Evolutionary conservation across 352 stramenopile genomes (phyloP), one percentile per base, ranked within the genome.

Genomic region (Globisporangium lucens): DNA sequence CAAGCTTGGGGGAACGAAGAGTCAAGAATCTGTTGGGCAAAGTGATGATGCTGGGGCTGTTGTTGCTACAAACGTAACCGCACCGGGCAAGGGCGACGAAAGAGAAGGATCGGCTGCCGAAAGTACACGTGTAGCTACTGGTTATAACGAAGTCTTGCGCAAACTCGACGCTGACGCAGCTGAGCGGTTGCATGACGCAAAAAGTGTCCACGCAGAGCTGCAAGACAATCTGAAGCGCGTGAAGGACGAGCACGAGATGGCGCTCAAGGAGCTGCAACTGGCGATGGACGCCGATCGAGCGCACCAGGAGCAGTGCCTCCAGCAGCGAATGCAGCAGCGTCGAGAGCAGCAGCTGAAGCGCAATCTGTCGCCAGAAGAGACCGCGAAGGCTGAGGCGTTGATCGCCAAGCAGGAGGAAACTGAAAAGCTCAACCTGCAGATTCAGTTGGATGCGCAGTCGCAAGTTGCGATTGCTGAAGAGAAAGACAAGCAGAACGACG

Each of bases 321-420:
- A 46, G 20, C 55, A 61, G 30, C 55, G 55, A 2, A 61, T 61
- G 17, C 55, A 61, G 8, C 55, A 61, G 55, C 30, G 55, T 1
- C 35, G 55, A 61, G 55, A 61, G 30, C 30, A 61, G 55, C 55
- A 61, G 30, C 6, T 61, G 15, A 61, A 61, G 30, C 55, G 55
- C 55, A 46, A 43, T 24, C 30, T 61, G 30, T 46, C 30, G 13
- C 30, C 30, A 29, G 20, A 35, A 29, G 55, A 61, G 20, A 20
- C 55, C 2, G 1, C 20, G 8, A 27, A 46, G 17, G 30, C 55
- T 20, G 55, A 61, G n/a, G 17, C 17, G 13, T 22, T 43, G 30
- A 12, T 61, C 17, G 30, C 55, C 8, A 61, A 61, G 30, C 55
- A 61, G 27, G 55, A 61, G 9, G 55, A 47, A 22, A 46, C 55